Percentiles rank a stretch among this genome's conserved stretches.
phyloP scores from a whole-genome alignment of 208 protist species.

The Trypanosoma scelopori region DNA sequence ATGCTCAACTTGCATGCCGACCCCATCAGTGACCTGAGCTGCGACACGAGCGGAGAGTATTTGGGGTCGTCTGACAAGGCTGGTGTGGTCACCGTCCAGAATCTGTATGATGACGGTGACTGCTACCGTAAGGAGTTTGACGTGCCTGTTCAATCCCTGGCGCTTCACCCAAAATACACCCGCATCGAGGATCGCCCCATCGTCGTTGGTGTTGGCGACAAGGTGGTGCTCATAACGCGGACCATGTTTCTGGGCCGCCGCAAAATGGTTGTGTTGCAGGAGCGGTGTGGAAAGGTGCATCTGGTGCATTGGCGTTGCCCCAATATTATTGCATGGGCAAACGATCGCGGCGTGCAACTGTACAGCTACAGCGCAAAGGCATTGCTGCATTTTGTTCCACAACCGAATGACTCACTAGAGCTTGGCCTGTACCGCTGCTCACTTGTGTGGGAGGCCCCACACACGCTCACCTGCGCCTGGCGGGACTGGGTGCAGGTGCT shows the following conservation, averaged over 20 bases:
- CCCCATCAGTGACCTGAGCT: conserved; percentile 69
- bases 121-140: conserved; percentile 50
- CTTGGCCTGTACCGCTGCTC: conserved; percentile 51
- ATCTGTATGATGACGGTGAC: conserved; percentile 31
- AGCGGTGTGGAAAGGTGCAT: conserved; percentile 50
- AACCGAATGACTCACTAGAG: conserved; percentile 22
- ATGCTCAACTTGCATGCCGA: conserved; percentile 33
- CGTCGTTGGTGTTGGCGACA: conserved; percentile 41
- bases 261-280: conserved; percentile 38
- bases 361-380: conserved; percentile 43
- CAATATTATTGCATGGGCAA: conserved; percentile 68
- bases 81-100: conserved; percentile 49
- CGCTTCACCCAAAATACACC: conserved; percentile 57
- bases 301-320: conserved; percentile 57
- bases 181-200: conserved; percentile 46
- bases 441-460: conserved; percentile 51
- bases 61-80: conserved; percentile 58
- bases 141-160: conserved; percentile 44
- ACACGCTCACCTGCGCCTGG: conserved; percentile 58
- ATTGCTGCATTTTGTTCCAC: conserved; percentile 30
- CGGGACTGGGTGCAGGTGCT: conserved; percentile 66
- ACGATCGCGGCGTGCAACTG: conserved; percentile 50
- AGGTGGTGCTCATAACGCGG: conserved; percentile 49
- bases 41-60: conserved; percentile 40
- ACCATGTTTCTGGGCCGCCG: conserved; percentile 51